phyloP scores from a whole-genome alignment of 2,329 filamentous ascomycete genomes.

The Zymoseptoria crescenta region DNA sequence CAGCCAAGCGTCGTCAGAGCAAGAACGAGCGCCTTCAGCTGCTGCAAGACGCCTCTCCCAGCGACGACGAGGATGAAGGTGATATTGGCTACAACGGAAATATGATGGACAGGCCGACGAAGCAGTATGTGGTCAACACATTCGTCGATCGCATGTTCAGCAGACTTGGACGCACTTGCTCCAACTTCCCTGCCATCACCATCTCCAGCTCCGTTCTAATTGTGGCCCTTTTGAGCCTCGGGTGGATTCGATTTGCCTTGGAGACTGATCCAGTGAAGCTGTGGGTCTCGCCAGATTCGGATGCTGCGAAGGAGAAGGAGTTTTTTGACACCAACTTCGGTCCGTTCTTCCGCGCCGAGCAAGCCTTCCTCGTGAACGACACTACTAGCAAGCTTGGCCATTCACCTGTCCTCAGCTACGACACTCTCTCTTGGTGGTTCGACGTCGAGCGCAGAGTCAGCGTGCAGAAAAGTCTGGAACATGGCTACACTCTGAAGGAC shows the following conservation, averaged over 20 bases:
- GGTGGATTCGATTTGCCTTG: slow-evolving; percentile 82
- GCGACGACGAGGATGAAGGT: slow-evolving; percentile 90
- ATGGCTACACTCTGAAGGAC: slow-evolving; percentile 65
- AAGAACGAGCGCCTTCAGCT: slow-evolving; percentile 78
- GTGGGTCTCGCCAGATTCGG: slow-evolving; percentile 93
- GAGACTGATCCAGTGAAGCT: slow-evolving; percentile 84
- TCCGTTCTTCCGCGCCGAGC: slow-evolving; percentile 89
- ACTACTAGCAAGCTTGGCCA: slow-evolving; percentile 50
- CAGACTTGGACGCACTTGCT: slow-evolving; percentile 69
- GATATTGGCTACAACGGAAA: slow-evolving; percentile 70
- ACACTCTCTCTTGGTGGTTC: slow-evolving; percentile 90
- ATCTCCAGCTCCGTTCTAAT: slow-evolving; percentile 68
- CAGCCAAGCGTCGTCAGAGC: slow-evolving; percentile 62
- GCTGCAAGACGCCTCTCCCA: slow-evolving; percentile 72
- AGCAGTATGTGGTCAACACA: slow-evolving; percentile 75
- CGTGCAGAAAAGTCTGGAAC: slow-evolving; percentile 60
- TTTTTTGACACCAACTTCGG: slow-evolving; percentile 94
- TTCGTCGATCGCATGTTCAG: slow-evolving; percentile 74
- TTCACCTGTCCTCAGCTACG: slow-evolving; percentile 76
- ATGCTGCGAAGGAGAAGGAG: slow-evolving; percentile 81
- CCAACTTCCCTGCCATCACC: slow-evolving; percentile 75
- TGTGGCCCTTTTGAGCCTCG: slow-evolving; percentile 71
- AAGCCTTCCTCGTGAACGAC: slow-evolving; percentile 90
- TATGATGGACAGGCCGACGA: slow-evolving; percentile 70
- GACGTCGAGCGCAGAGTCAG: slow-evolving; percentile 73